Evolutionary conservation across 768 basidiomycete genomes (phyloP).

Genomic region (Mycena filopes): DNA sequence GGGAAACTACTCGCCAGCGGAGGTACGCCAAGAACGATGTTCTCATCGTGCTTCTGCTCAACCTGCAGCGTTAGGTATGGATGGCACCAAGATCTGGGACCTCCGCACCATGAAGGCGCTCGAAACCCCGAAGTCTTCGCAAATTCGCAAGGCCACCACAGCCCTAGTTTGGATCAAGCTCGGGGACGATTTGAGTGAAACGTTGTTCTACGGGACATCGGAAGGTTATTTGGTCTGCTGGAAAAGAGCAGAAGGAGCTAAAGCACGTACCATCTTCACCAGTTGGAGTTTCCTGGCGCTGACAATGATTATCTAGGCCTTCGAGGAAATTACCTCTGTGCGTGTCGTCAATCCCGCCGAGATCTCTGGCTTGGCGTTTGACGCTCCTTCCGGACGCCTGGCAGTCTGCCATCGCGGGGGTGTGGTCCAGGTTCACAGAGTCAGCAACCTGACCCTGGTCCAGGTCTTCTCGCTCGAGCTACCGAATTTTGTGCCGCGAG

Average conservation of each 20-base stretch:
- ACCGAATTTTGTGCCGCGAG: slow-evolving; percentile 27
- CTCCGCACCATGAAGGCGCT: slow-evolving; percentile 20
- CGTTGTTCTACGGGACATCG: slow-evolving; percentile 32
- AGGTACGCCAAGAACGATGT: too few relatives aligned
- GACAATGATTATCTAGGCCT: slow-evolving; percentile 16
- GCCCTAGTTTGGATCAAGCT: slow-evolving; percentile 31
- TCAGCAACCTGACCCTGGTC: slow-evolving; percentile 25
- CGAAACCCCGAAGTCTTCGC: slow-evolving; percentile 12
- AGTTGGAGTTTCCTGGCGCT: slow-evolving; percentile 13
- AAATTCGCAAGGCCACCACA: slow-evolving; percentile 27
- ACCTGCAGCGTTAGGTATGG: slow-evolving; percentile 15
- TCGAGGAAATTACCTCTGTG: slow-evolving; percentile 31
- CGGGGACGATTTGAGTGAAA: slow-evolving; percentile 30
- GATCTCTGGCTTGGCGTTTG: slow-evolving; percentile 35
- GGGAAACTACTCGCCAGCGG: slow-evolving; percentile 27
- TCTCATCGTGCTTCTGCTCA: neutral
- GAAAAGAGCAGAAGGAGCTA: slow-evolving; percentile 20
- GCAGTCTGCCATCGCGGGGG: slow-evolving; percentile 33
- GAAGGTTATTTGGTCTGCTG: slow-evolving; percentile 34
- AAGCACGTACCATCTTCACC: slow-evolving; percentile 21
- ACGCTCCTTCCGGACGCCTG: slow-evolving; percentile 34
- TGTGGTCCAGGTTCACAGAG: slow-evolving; percentile 32
- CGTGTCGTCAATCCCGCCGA: slow-evolving; percentile 32
- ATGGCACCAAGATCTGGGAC: slow-evolving; percentile 30
- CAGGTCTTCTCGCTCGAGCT: slow-evolving; percentile 33